phyloP scores from a whole-genome alignment of 2,329 filamentous ascomycete species.

The Botryotinia calthae region DNA sequence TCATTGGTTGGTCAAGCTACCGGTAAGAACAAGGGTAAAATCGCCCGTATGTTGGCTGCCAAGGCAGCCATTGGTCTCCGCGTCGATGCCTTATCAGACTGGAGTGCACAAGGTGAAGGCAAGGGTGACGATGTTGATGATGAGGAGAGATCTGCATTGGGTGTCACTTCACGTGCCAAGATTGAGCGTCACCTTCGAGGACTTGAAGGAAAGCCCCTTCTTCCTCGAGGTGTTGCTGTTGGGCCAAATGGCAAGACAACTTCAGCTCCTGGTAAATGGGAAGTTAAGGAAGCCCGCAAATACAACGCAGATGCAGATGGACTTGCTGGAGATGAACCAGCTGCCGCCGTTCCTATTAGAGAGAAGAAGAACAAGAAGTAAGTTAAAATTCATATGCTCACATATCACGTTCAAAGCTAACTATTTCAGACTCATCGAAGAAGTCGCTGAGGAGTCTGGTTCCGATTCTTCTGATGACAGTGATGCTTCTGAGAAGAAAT shows the following conservation, averaged over 20 bases:
- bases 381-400: constrained; percentile 27
- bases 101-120: constrained; percentile 66
- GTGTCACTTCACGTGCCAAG: constrained; percentile 67
- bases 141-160: constrained; percentile 81
- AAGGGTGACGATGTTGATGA: constrained; percentile 68
- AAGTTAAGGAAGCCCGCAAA: constrained; percentile 86
- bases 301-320: constrained; percentile 96
- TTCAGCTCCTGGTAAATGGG: constrained; percentile 71
- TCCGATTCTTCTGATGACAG: constrained; percentile 15
- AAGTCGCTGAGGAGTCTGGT: constrained; percentile 28
- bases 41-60: constrained; percentile 90
- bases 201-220: constrained; percentile 86
- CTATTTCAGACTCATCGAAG: constrained; percentile 40
- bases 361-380: constrained; percentile 51
- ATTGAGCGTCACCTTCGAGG: constrained; percentile 73
- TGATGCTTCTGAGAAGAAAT: constrained; percentile 20
- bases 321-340: constrained; percentile 64
- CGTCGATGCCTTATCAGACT: constrained; percentile 83
- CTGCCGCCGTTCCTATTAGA: constrained; percentile 45
- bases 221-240: constrained; percentile 71
- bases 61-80: constrained; percentile 92
- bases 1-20: constrained; percentile 95
- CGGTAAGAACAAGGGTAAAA: constrained; percentile 99
- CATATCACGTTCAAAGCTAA: neutral
- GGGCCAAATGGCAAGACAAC: constrained; percentile 67